Percentiles rank a stretch among this genome's conserved stretches.
Conservation (phyloP, 2,329 filamentous ascomycete genomes). For the Colletotrichum shisoi region DNA sequence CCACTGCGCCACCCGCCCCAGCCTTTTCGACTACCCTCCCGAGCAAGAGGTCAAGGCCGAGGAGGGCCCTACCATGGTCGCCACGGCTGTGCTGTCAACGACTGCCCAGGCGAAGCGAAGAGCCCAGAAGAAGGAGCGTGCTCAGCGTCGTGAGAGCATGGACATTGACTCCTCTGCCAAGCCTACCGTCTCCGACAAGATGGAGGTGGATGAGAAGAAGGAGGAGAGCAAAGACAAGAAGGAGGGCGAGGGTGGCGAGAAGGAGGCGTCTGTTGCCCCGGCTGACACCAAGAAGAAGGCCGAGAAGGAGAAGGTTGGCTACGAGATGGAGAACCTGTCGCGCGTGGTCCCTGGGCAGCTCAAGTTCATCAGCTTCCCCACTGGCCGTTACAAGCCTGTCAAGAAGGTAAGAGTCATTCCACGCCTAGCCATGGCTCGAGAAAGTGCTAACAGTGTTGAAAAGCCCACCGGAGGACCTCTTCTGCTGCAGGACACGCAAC, state of each 20-base stretch:
- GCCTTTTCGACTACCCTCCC: constrained; percentile 96
- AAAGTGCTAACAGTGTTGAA: constrained; percentile 54
- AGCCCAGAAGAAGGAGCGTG: constrained; percentile 91
- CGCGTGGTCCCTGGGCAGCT: constrained; percentile 90
- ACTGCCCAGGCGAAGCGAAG: constrained; percentile 96
- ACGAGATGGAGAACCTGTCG: constrained; percentile 96
- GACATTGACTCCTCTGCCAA: constrained; percentile 84
- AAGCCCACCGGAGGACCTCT: constrained; percentile 93
- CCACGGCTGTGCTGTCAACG: constrained; percentile 93
- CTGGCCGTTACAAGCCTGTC: constrained; percentile 90
- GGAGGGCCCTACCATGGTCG: constrained; percentile 90
- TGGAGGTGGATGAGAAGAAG: constrained; percentile 81
- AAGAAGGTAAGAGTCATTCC: constrained; percentile 69
- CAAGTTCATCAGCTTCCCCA: constrained; percentile 93
- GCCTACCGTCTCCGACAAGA: constrained; percentile 72
- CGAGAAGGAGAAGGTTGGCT: constrained; percentile 96
- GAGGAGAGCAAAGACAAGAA: constrained; percentile 69
- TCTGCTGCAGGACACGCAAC: constrained; percentile 84
- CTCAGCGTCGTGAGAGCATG: constrained; percentile 91
- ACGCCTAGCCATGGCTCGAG: neutral
- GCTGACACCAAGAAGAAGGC: constrained; percentile 81
- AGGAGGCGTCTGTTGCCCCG: constrained; percentile 59
- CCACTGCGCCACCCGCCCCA: constrained; percentile 91
- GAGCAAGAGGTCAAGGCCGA: constrained; percentile 95
- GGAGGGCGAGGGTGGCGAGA: constrained; percentile 56